These are phyloP conservation scores for Alternaria incomplexa DNA, from an alignment of 2,329 filamentous ascomycete species.

Conservation along the genomic window DNA sequence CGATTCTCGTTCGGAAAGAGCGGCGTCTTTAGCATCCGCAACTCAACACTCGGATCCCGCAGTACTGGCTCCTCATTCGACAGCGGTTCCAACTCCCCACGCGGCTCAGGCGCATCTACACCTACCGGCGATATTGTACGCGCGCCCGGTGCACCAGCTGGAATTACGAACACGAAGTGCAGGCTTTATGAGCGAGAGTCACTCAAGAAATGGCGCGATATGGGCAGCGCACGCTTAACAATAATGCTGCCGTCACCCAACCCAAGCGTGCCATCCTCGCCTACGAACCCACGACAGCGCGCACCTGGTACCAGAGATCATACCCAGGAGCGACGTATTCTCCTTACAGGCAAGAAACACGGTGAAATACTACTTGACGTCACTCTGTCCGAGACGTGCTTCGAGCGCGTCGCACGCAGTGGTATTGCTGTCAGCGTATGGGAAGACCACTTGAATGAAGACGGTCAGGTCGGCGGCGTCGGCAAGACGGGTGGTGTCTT, in stretches of 20 bases:
- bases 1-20: slow-evolving; percentile 72
- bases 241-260: slow-evolving; percentile 73
- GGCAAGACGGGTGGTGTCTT: slow-evolving; percentile 63
- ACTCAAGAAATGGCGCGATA: slow-evolving; percentile 84
- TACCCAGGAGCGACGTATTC: slow-evolving; percentile 79
- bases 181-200: slow-evolving; percentile 80
- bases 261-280: slow-evolving; percentile 55
- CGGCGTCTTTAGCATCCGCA: slow-evolving; percentile 81
- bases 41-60: slow-evolving; percentile 72
- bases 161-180: slow-evolving; percentile 82
- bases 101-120: slow-evolving; percentile 43
- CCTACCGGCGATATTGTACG: slow-evolving; percentile 32
- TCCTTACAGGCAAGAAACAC: slow-evolving; percentile 75
- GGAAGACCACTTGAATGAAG: slow-evolving; percentile 61
- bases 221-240: slow-evolving; percentile 82
- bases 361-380: slow-evolving; percentile 78
- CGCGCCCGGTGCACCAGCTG: slow-evolving; percentile 58
- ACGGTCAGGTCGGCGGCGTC: slow-evolving; percentile 66
- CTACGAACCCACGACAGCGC: slow-evolving; percentile 35
- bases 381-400: slow-evolving; percentile 82
- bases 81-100: slow-evolving; percentile 49
- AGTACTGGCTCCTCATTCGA: slow-evolving; percentile 59
- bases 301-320: slow-evolving; percentile 47
- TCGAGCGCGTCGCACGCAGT: slow-evolving; percentile 80
- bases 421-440: slow-evolving; percentile 90